These are phyloP conservation scores for Penicillium sp. DNA, from an alignment of 2,329 filamentous ascomycete species.

Conservation along the genomic window DNA sequence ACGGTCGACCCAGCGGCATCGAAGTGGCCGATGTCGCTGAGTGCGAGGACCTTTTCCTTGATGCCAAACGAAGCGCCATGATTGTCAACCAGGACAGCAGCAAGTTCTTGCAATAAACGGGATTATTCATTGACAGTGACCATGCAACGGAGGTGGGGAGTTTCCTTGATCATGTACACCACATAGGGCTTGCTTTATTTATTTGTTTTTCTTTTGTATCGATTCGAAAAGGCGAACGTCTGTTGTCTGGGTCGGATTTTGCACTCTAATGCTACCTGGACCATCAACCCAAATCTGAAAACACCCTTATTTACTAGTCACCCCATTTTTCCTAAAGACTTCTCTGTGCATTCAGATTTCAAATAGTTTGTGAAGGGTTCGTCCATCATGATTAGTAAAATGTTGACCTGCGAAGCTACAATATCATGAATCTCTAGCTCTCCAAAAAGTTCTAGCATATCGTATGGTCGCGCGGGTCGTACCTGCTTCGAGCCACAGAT, in stretches of 20 bases:
- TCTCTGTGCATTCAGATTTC: too few relatives aligned
- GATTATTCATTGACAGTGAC: constrained; percentile 38
- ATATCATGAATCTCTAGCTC: too few relatives aligned
- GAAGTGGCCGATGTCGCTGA: constrained; percentile 71
- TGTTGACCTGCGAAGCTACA: too few relatives aligned
- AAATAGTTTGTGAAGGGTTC: too few relatives aligned
- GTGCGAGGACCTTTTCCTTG: constrained; percentile 78
- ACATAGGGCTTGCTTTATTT: constrained; percentile 15
- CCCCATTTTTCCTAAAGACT: too few relatives aligned
- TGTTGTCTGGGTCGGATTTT: constrained; percentile 15
- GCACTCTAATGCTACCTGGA: constrained; percentile 22
- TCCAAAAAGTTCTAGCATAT: too few relatives aligned
- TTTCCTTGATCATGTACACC: constrained; percentile 21
- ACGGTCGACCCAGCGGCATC: constrained; percentile 64
- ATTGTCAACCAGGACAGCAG: constrained; percentile 61
- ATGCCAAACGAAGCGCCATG: constrained; percentile 69
- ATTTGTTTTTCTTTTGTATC: constrained; percentile 2
- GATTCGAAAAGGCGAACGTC: constrained; percentile 21
- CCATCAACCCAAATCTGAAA: too few relatives aligned
- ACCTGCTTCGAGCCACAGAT: constrained; percentile 2
- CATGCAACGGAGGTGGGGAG: constrained; percentile 2
- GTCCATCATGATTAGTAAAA: too few relatives aligned
- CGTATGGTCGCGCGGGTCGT: neutral
- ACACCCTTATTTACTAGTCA: too few relatives aligned
- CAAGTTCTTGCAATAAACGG: constrained; percentile 50